Percentiles rank a stretch among this genome's conserved stretches.
These are phyloP conservation scores for Monascus purpureus DNA, from an alignment of 495 filamentous ascomycete genomes.

Conservation along the genomic window DNA sequence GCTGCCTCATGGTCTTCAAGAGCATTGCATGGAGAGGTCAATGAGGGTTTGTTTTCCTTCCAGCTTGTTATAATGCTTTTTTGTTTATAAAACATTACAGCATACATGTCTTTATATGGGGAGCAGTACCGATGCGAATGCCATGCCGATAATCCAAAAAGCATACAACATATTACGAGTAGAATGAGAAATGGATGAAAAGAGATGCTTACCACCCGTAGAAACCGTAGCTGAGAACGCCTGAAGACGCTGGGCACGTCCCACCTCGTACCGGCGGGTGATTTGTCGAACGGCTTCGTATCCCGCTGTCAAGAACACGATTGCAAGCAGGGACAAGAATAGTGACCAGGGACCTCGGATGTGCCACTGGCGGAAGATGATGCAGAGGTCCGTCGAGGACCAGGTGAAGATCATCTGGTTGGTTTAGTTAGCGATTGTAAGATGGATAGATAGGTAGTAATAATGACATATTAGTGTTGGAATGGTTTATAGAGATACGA, in stretches of 20 bases:
- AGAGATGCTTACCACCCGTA: slow-evolving; percentile 41
- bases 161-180: no score
- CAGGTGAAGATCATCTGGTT: slow-evolving; percentile 92
- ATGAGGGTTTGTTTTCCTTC: neutral
- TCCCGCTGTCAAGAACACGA: slow-evolving; percentile 70
- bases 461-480: no score
- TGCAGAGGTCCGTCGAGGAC: slow-evolving; percentile 82
- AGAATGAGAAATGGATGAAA: no score
- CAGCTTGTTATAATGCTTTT: slow-evolving; percentile 4
- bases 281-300: slow-evolving; percentile 78
- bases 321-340: slow-evolving; percentile 63
- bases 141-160: slow-evolving; percentile 1
- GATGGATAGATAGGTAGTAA: neutral
- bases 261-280: slow-evolving; percentile 62
- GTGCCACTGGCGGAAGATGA: slow-evolving; percentile 87
- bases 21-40: no score
- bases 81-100: slow-evolving; percentile 5
- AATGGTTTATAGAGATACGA: no score
- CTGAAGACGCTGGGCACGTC: slow-evolving; percentile 31
- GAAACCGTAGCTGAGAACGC: slow-evolving; percentile 25
- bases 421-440: neutral
- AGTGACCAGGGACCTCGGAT: slow-evolving; percentile 57
- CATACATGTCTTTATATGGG: neutral
- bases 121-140: slow-evolving; percentile 3
- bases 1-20: slow-evolving; percentile 35